These are phyloP conservation scores for Endothia cerciana DNA, from an alignment of 2,329 filamentous ascomycete genomes.

Conservation along the genomic window DNA sequence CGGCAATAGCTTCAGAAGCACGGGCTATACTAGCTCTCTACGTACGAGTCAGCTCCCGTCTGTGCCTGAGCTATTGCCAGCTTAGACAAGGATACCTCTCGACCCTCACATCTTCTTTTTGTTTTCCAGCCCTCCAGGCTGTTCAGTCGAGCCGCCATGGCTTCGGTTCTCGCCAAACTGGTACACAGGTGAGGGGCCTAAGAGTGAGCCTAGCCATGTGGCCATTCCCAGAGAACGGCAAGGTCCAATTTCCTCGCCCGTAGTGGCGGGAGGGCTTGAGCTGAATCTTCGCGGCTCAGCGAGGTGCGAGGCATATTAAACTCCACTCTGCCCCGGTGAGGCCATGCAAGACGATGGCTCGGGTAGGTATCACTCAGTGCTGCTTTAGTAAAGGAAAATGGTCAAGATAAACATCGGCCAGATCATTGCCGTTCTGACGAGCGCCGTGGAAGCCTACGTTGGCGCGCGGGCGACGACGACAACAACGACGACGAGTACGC, in stretches of 20 bases:
- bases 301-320: not conserved
- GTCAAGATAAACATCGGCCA: not conserved
- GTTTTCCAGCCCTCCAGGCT: not conserved
- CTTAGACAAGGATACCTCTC: not conserved
- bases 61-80: not conserved
- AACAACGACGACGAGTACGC: not conserved
- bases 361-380: not conserved
- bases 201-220: not conserved
- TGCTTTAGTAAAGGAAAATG: not conserved
- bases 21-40: not conserved
- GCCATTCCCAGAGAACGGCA: not conserved
- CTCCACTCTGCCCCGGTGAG: not conserved
- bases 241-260: not conserved
- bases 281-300: not conserved
- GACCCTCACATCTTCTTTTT: not conserved
- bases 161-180: conserved; percentile 1
- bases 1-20: not conserved
- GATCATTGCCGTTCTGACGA: not conserved
- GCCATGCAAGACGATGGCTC: not conserved
- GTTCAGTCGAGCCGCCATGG: not conserved
- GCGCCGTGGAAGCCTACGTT: not conserved
- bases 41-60: not conserved
- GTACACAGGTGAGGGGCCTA: not conserved
- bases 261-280: not conserved
- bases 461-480: not conserved